Conservation (phyloP, 208 protist species). For the Wallacemonas collosoma region DNA sequence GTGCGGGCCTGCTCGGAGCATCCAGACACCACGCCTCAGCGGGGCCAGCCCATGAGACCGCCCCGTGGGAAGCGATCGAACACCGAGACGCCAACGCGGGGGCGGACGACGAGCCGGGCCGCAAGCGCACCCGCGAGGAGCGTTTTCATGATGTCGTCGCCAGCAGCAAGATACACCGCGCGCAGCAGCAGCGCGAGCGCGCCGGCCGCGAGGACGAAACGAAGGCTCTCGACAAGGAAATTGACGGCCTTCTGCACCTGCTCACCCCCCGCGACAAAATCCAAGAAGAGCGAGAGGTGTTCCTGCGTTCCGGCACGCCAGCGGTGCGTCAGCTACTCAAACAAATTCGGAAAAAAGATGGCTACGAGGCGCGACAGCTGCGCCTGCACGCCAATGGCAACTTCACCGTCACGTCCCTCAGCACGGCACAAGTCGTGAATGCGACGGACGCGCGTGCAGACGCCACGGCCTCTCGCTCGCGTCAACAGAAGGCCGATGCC, state of each 20-base stretch:
- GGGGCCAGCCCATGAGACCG: background rate
- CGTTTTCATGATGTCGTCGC: slow-evolving; percentile 68
- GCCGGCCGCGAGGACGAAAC: slow-evolving; percentile 59
- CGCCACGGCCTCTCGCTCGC: background rate
- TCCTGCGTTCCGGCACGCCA: slow-evolving; percentile 53
- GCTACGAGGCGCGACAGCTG: slow-evolving; percentile 54
- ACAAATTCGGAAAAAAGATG: slow-evolving; percentile 31
- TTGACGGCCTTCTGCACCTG: slow-evolving; percentile 70
- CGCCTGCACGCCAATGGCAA: slow-evolving; percentile 41
- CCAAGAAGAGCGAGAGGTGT: slow-evolving; percentile 63
- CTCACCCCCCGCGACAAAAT: slow-evolving; percentile 61
- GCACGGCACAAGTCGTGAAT: background rate
- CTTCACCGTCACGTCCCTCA: slow-evolving; percentile 39
- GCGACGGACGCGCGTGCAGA: background rate
- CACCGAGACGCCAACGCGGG: slow-evolving; percentile 16
- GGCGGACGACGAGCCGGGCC: slow-evolving; percentile 25
- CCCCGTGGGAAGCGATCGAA: slow-evolving; percentile 11
- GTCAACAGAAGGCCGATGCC: slow-evolving; percentile 11
- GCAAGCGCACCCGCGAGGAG: slow-evolving; percentile 57
- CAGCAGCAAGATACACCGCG: slow-evolving; percentile 62
- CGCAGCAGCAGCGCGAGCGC: slow-evolving; percentile 67
- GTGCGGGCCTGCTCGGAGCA: slow-evolving; percentile 26
- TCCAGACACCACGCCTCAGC: background rate
- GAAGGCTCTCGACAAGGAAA: slow-evolving; percentile 62
- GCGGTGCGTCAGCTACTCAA: slow-evolving; percentile 62